Conservation (phyloP, 2,329 filamentous ascomycete species). For the Paraphoma chrysanthemicola region DNA sequence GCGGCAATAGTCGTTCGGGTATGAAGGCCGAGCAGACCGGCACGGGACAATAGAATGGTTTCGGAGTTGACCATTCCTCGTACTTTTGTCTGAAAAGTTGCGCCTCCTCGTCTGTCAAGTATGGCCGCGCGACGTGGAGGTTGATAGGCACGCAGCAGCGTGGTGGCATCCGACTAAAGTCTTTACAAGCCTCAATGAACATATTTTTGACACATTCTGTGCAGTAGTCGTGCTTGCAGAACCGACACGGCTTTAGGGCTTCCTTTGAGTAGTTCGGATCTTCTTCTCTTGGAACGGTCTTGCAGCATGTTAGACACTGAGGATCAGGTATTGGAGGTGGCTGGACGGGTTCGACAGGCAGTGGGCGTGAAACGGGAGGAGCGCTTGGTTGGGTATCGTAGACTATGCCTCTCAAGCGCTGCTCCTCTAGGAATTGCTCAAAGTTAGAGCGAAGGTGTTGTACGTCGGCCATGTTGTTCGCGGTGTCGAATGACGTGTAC, state of each 20-base stretch:
- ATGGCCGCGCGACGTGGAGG: conserved; percentile 46
- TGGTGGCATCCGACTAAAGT: conserved; percentile 54
- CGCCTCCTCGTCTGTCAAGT: conserved; percentile 46
- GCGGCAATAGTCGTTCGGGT: conserved; percentile 30
- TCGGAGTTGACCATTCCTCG: conserved; percentile 56
- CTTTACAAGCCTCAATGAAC: conserved; percentile 51
- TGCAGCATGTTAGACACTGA: conserved; percentile 33
- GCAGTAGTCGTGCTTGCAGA: conserved; percentile 44
- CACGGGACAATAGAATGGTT: conserved; percentile 58
- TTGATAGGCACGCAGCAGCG: conserved; percentile 55
- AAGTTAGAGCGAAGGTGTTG: conserved; percentile 4
- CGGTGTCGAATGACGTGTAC: background rate
- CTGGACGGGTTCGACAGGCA: background rate
- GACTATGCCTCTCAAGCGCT: conserved; percentile 14
- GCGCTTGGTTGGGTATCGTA: background rate
- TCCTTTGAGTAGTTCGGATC: conserved; percentile 9
- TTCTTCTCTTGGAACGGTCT: conserved; percentile 10
- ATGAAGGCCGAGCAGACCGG: conserved; percentile 59
- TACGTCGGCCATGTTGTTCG: background rate
- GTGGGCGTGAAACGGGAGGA: background rate
- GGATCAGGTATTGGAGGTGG: conserved; percentile 3
- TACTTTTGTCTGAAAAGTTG: conserved; percentile 51
- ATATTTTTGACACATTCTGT: conserved; percentile 47
- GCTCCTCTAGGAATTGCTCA: conserved; percentile 9
- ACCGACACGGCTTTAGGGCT: conserved; percentile 38